Base-by-base conservation (phyloP, 2,329 filamentous ascomycete genomes). In the Cordyceps cateniannulata region DNA sequence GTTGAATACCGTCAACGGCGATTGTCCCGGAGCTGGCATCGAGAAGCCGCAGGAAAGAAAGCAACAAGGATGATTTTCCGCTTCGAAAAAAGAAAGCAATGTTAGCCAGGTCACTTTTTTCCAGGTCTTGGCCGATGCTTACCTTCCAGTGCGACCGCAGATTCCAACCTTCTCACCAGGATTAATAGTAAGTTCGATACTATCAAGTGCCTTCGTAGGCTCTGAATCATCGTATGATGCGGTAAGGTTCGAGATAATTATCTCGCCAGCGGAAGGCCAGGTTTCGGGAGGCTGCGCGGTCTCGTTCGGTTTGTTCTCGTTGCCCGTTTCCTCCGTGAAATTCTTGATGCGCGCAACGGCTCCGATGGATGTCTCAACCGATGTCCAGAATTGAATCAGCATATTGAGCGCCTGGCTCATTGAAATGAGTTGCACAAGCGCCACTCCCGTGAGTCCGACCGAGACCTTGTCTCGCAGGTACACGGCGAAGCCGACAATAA, bases 31-130 rank as follows among this genome's bases (percentile, higher is more conserved):
- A 63, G 2, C 70, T 72, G 27, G 75, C 67, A 10, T 82, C 76
- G 5, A 83, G 66, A 29, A 84, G 74, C 7, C 79, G 75, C 40
- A 84, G 75, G 8, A 85, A 68, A 1, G 75, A 70, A 9, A 79
- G 70, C 3, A 81, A 68, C 1, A 84, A 69, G 0, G 79, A 81
- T 0, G 76, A 79, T 69, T 84, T 83, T 0, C 81, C 81, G 55
- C 80, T 82, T n/a, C n/a, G 16, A 18, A 29, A 16, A 3, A 10
- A 8, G 32, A 14, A 27, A 38, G 20, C 24, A 32, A 25, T 38
- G 42, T 58, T 44, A 48, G 27, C 35, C 16, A 18, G 12, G n/a
- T 20, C 25, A 49, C 18, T 22, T 55, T 20, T n/a, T n/a, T n/a
- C n/a, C 38, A 38, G 32, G 16, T 29, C n/a, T 27, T 16, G 25